Evolutionary conservation across 2,329 filamentous ascomycete species (phyloP), one percentile per base, ranked within the genome.

Genomic region (Fusarium gaditjirri): DNA sequence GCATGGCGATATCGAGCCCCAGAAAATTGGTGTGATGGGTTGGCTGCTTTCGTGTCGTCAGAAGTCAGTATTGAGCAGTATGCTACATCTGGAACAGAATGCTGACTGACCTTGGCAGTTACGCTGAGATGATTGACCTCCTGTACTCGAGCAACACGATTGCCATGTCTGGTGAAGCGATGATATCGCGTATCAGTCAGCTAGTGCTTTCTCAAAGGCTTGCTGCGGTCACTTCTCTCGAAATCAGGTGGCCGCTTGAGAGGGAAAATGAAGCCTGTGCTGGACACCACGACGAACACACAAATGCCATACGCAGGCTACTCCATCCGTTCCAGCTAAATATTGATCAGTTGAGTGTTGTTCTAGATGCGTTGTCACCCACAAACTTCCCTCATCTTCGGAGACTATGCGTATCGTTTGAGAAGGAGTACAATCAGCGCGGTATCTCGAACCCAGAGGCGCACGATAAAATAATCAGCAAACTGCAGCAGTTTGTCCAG

Each of bases 31-130:
- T 4, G 21, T 47, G 2, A 54, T 61, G 19, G 21, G 64, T 0
- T 67, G 64, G 64, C 46, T 67, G 12, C 41, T 67, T 2, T 67
- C 64, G 2, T 67, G 62, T 47, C 64, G 64, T 3, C 64, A 67
- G n/a, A 67, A 67, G 62, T 67, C 23, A 64, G 61, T 60, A 33
- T 7, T 13, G 9, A 16, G n/a, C 3, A 9, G 1, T 6, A 4
- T 12, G 14, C 9, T 14, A 19, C 33, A 23, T 21, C 7, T 14
- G 16, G n/a, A 13, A 33, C 8, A 21, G 16, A 12, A 9, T 6
- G 8, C 38, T 65, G n/a, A 65, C 33, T 2, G 2, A 11, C 6
- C 13, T 17, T 29, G n/a, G 0, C 7, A 66, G 54, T 23, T 67
- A 67, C 25, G 39, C 39, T 13, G 64, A 67, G 31, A 39, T 42